Evolutionary conservation across 2,329 filamentous ascomycete species (phyloP).

Genomic region (Cadophora luteo-olivacea): DNA sequence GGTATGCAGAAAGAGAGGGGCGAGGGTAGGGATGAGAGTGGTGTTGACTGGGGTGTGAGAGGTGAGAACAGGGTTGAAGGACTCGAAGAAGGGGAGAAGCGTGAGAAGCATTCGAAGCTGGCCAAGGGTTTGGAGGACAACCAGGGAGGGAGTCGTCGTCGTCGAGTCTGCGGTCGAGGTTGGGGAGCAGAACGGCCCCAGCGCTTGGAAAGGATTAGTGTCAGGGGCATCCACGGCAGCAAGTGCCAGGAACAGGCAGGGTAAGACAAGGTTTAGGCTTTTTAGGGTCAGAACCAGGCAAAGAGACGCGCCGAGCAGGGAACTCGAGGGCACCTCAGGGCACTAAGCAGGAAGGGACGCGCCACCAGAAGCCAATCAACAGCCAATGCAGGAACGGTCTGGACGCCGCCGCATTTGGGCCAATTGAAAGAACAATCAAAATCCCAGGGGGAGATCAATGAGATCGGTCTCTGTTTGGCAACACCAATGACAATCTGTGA

Average conservation of each 20-base stretch:
- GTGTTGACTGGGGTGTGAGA: not conserved
- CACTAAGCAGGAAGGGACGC: not conserved
- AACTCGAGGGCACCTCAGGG: too few species aligned
- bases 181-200: slow-evolving; percentile 5
- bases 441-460: not conserved
- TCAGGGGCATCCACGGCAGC: slow-evolving; percentile 8
- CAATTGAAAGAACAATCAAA: slow-evolving; percentile 1
- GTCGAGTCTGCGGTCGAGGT: not conserved
- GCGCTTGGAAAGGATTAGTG: slow-evolving; percentile 16
- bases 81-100: not conserved
- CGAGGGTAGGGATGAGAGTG: not conserved
- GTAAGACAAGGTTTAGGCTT: not conserved
- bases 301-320: not conserved
- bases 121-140: not conserved
- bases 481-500: slow-evolving; percentile 4
- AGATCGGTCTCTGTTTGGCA: not conserved
- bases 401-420: not conserved
- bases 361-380: slow-evolving; percentile 5
- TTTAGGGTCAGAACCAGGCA: not conserved
- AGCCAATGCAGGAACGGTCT: not conserved
- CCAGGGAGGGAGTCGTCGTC: slow-evolving; percentile 6
- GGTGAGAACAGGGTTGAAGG: not conserved
- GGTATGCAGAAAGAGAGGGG: not conserved
- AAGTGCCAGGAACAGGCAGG: not conserved
- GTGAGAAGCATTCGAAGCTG: not conserved